phyloP scores from a whole-genome alignment of 306 rosid species.

The Cucurbita pepo region DNA sequence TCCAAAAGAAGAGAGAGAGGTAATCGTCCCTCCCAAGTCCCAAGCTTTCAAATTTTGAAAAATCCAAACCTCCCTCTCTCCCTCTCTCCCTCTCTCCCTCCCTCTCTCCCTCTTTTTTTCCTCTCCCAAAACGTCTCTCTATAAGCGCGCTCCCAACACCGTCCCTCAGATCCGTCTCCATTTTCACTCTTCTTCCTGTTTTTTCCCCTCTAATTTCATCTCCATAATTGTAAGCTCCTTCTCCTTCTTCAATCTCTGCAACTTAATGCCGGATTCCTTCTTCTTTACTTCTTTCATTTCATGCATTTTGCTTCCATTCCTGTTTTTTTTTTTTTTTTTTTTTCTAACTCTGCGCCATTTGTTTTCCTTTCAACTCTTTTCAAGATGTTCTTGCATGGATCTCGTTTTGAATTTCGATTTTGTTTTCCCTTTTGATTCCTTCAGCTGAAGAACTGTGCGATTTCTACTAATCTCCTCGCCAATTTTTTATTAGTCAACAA shows the following conservation, averaged over 20 bases:
- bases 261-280: background rate
- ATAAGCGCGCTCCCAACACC: background rate
- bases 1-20: constrained; percentile 3
- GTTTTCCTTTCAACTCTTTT: background rate
- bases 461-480: background rate
- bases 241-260: background rate
- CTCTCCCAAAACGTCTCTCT: background rate
- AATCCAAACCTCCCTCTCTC: background rate
- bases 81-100: background rate
- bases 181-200: background rate
- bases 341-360: background rate
- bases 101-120: background rate
- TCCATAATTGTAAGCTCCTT: background rate
- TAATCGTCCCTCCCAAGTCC: background rate
- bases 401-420: background rate
- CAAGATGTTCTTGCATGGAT: background rate
- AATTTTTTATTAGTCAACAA: background rate
- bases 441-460: background rate
- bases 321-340: background rate
- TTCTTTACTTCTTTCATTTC: background rate
- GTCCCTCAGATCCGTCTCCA: background rate
- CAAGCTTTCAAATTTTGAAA: background rate
- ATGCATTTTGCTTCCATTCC: background rate
- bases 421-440: background rate
- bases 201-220: background rate